These are phyloP conservation scores for Penicillium sp. DNA, from an alignment of 2,329 filamentous ascomycete species.

Conservation along the genomic window DNA sequence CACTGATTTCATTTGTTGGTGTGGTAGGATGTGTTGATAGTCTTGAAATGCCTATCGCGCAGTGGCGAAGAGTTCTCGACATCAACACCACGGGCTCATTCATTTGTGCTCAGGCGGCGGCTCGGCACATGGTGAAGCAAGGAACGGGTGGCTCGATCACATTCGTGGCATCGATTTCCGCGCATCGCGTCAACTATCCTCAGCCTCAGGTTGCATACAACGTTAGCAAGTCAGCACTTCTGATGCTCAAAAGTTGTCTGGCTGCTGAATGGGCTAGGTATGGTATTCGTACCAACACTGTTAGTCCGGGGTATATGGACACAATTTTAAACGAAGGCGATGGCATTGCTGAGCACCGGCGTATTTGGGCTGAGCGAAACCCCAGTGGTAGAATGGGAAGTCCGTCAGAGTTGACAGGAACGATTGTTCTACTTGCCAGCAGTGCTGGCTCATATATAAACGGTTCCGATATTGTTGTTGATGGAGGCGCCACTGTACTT, in stretches of 20 bases:
- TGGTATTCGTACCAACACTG: conserved; percentile 69
- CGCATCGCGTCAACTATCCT: conserved; percentile 68
- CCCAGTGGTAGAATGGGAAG: conserved; percentile 66
- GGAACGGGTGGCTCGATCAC: conserved; percentile 50
- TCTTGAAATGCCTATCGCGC: conserved; percentile 56
- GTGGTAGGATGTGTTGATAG: conserved; percentile 65
- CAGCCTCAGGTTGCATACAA: conserved; percentile 75
- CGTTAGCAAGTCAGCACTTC: conserved; percentile 66
- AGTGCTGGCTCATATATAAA: conserved; percentile 67
- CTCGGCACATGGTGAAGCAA: conserved; percentile 36
- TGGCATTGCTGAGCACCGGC: conserved; percentile 54
- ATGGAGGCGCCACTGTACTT: conserved; percentile 50
- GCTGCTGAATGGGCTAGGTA: conserved; percentile 72
- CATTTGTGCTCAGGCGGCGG: conserved; percentile 66
- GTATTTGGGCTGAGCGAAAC: conserved; percentile 60
- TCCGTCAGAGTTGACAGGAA: conserved; percentile 63
- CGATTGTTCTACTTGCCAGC: conserved; percentile 61
- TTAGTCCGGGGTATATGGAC: conserved; percentile 76
- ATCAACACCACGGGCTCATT: conserved; percentile 73
- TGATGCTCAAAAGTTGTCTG: conserved; percentile 63
- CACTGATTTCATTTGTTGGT: conserved; percentile 66
- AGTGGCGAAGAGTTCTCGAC: conserved; percentile 66
- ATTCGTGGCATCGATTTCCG: conserved; percentile 68
- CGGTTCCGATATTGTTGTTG: conserved; percentile 65
- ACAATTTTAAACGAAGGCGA: conserved; percentile 70